Conservation (phyloP, 139 green algal genomes). For the Pleodorina starrii region DNA sequence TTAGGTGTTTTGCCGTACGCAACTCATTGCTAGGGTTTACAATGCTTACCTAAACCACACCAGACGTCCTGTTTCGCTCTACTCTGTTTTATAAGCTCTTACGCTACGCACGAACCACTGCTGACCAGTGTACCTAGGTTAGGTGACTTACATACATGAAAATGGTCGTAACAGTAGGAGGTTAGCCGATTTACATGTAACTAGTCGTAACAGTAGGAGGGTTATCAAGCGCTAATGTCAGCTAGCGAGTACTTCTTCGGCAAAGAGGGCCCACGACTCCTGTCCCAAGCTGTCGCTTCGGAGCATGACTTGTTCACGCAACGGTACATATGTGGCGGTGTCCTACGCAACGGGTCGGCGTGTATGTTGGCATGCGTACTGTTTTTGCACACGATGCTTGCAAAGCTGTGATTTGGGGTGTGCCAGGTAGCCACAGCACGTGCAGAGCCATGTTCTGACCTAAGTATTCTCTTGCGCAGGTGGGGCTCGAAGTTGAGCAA, state of each 20-base stretch:
- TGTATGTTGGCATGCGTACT: neutral
- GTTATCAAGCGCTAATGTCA: neutral
- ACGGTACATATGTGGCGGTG: constrained; percentile 6
- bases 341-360: neutral
- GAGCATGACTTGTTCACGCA: constrained; percentile 1
- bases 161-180: too few relatives aligned
- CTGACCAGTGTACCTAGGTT: too few relatives aligned
- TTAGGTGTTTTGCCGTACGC: too few relatives aligned
- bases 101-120: too few relatives aligned
- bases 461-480: constrained; percentile 56
- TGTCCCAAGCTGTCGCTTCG: constrained; percentile 13
- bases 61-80: too few relatives aligned
- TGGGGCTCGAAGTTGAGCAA: constrained; percentile 88
- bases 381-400: neutral
- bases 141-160: neutral
- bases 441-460: neutral
- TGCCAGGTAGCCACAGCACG: too few relatives aligned
- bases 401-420: too few relatives aligned
- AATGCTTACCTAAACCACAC: too few relatives aligned
- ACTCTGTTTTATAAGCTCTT: too few relatives aligned
- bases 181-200: too few relatives aligned
- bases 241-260: neutral
- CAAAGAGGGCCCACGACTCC: constrained; percentile 1
- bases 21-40: too few relatives aligned
- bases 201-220: too few relatives aligned